Percentiles rank a stretch among this genome's conserved stretches.
phyloP scores from a whole-genome alignment of 1,139 yeast species.

The Kodamaea fungicola region DNA sequence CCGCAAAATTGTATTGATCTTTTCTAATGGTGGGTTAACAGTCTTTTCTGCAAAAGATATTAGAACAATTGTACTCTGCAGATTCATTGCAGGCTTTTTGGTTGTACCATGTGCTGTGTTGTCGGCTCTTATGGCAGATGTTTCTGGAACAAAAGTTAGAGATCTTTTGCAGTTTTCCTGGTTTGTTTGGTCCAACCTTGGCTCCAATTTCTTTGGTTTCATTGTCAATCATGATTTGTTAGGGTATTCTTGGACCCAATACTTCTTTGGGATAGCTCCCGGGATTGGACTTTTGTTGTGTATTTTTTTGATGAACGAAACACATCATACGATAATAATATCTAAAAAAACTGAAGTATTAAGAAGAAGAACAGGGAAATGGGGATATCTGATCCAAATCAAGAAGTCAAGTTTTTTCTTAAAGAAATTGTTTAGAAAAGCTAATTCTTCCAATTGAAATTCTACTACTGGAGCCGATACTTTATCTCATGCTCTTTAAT shows the following conservation, averaged over 20 bases:
- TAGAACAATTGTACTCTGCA: conserved; percentile 66
- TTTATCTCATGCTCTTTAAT: conserved; percentile 64
- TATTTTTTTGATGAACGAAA: conserved; percentile 39
- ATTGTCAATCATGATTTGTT: conserved; percentile 17
- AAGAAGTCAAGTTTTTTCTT: conserved; percentile 58
- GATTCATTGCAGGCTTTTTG: conserved; percentile 75
- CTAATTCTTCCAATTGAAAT: conserved; percentile 64
- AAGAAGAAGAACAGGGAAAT: conserved; percentile 54
- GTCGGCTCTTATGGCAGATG: conserved; percentile 78
- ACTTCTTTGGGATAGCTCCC: conserved; percentile 51
- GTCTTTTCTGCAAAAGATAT: conserved; percentile 65
- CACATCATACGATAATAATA: conserved; percentile 49
- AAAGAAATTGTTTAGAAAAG: conserved; percentile 67
- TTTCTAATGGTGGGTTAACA: conserved; percentile 53
- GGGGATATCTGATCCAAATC: conserved; percentile 85
- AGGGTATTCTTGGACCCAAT: conserved; percentile 60
- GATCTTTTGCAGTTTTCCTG: conserved; percentile 64
- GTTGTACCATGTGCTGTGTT: conserved; percentile 79
- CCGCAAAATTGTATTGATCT: conserved; percentile 52
- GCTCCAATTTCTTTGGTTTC: conserved; percentile 56
- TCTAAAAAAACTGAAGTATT: conserved; percentile 58
- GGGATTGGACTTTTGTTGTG: conserved; percentile 26
- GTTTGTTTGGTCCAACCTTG: conserved; percentile 71
- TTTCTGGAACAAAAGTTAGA: conserved; percentile 56
- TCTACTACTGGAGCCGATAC: conserved; percentile 69